These are phyloP conservation scores for Phytopythium oedochilum DNA, from an alignment of 352 stramenopile species.

Conservation along the genomic window DNA sequence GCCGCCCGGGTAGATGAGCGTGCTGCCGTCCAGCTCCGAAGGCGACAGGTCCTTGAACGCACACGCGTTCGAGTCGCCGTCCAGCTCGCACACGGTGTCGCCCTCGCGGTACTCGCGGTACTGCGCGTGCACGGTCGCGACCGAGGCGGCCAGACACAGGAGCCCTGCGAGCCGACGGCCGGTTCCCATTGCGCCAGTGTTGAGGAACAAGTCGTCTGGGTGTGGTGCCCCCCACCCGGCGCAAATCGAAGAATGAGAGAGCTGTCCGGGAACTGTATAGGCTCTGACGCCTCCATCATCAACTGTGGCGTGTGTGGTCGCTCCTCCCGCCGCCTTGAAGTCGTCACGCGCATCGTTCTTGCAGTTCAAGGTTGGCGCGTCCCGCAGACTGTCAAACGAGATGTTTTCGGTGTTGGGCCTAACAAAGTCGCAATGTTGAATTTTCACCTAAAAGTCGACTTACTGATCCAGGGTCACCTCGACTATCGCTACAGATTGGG, in stretches of 20 bases:
- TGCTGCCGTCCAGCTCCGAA: slow-evolving; percentile 22
- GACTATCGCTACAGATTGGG: background rate
- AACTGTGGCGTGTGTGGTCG: slow-evolving; percentile 35
- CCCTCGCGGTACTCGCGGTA: slow-evolving; percentile 41
- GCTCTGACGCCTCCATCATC: slow-evolving; percentile 48
- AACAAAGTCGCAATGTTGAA: too few relatives aligned
- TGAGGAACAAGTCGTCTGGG: too few relatives aligned
- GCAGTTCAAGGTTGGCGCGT: slow-evolving; percentile 3
- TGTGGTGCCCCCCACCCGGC: too few relatives aligned
- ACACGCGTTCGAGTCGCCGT: slow-evolving; percentile 27
- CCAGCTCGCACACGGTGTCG: slow-evolving; percentile 40
- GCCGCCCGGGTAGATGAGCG: slow-evolving; percentile 39
- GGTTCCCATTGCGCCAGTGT: too few relatives aligned
- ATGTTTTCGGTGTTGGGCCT: background rate
- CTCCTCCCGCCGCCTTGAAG: background rate
- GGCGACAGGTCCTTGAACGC: slow-evolving; percentile 19
- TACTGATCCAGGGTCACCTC: too few relatives aligned
- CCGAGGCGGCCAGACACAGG: background rate
- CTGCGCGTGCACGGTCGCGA: slow-evolving; percentile 16
- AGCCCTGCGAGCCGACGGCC: slow-evolving; percentile 2
- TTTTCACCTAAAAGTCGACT: too few relatives aligned
- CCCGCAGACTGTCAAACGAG: background rate
- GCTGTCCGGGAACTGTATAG: too few relatives aligned
- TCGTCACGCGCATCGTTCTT: background rate
- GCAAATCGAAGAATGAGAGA: slow-evolving; percentile 30